Evolutionary conservation across 1,139 yeast species (phyloP).

Genomic region (Candida sanyaensis): DNA sequence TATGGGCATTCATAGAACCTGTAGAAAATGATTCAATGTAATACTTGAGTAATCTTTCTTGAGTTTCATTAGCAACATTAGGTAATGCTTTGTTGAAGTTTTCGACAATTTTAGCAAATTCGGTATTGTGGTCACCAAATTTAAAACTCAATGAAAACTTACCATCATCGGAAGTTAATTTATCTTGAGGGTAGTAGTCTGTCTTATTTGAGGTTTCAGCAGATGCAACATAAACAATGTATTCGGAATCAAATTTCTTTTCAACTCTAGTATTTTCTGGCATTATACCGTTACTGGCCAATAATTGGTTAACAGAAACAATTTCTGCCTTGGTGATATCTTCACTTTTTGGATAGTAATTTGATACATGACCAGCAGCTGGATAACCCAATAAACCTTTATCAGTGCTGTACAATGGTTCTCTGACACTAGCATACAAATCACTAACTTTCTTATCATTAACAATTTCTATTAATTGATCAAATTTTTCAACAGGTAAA

Average conservation of each 20-base stretch:
- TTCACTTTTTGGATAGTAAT: constrained; percentile 62
- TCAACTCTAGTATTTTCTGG: constrained; percentile 83
- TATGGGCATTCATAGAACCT: constrained; percentile 85
- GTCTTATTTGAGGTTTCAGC: constrained; percentile 47
- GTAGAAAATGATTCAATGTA: constrained; percentile 73
- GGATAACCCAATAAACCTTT: constrained; percentile 73
- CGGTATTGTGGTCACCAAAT: constrained; percentile 76
- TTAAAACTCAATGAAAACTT: constrained; percentile 45
- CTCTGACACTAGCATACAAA: constrained; percentile 47
- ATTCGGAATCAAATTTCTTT: constrained; percentile 46
- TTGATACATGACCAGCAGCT: constrained; percentile 70
- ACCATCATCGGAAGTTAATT: constrained; percentile 26
- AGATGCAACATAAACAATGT: constrained; percentile 64
- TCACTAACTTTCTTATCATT: constrained; percentile 33
- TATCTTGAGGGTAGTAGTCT: constrained; percentile 36
- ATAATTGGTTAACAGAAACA: constrained; percentile 62
- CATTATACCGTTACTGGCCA: constrained; percentile 63
- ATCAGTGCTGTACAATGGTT: constrained; percentile 52
- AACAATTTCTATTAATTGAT: constrained; percentile 44
- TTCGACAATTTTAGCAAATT: constrained; percentile 59
- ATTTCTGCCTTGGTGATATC: constrained; percentile 61
- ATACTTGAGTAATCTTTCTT: constrained; percentile 59
- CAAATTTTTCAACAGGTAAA: constrained; percentile 49
- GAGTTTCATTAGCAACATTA: constrained; percentile 73
- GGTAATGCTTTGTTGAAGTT: constrained; percentile 59